These are phyloP conservation scores for Suillus lakei DNA, from an alignment of 768 basidiomycete genomes.

Conservation along the genomic window DNA sequence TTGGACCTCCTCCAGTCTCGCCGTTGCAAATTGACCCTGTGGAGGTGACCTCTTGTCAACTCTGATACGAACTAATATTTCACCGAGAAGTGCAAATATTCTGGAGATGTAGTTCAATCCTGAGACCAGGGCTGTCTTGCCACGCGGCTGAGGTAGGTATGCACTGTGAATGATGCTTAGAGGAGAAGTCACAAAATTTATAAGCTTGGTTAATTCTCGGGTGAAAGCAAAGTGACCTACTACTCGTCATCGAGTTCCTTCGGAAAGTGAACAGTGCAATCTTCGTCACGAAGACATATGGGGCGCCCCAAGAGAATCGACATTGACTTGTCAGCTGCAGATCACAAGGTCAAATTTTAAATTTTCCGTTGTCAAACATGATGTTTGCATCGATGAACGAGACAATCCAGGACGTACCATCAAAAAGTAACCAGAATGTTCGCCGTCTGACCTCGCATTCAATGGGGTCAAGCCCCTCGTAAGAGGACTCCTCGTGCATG, in stretches of 20 bases:
- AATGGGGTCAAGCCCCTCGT: constrained; percentile 82
- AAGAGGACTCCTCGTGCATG: constrained; percentile 87
- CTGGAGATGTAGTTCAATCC: constrained; percentile 88
- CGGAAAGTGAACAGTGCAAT: constrained; percentile 88
- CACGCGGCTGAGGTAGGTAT: constrained; percentile 86
- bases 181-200: constrained; percentile 20
- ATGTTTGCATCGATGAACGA: constrained; percentile 10
- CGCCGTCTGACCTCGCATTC: constrained; percentile 88
- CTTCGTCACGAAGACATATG: constrained; percentile 86
- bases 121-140: constrained; percentile 82
- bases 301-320: constrained; percentile 84
- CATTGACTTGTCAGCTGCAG: constrained; percentile 86
- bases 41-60: constrained; percentile 88
- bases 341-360: constrained; percentile 8
- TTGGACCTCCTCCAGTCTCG: constrained; percentile 82
- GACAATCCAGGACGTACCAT: constrained; percentile 54
- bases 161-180: constrained; percentile 80
- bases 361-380: constrained; percentile 1
- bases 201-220: constrained; percentile 36
- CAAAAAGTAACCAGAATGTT: constrained; percentile 89
- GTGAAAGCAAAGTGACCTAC: constrained; percentile 50
- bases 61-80: constrained; percentile 85
- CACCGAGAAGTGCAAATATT: constrained; percentile 84
- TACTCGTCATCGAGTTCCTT: constrained; percentile 90
- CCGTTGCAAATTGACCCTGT: constrained; percentile 84